phyloP scores from a whole-genome alignment of 2,329 filamentous ascomycete genomes.

The Hypoxylon sp. region DNA sequence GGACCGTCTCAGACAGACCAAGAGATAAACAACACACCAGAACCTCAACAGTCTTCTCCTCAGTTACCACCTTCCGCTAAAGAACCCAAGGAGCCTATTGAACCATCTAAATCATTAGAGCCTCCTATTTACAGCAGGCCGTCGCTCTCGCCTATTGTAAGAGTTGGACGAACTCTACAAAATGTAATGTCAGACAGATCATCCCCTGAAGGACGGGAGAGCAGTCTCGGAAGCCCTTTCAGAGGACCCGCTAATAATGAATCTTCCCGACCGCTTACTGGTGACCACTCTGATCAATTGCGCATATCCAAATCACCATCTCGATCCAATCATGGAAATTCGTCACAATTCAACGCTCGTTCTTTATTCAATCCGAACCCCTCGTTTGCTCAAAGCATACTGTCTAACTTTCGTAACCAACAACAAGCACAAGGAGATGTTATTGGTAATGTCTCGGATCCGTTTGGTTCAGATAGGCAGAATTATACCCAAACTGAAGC shows the following conservation, averaged over 20 bases:
- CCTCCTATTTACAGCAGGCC: conserved; percentile 46
- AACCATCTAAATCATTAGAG: conserved; percentile 46
- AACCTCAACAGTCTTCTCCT: conserved; percentile 44
- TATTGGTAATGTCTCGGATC: conserved; percentile 38
- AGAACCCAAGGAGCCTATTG: conserved; percentile 38
- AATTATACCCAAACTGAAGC: conserved; percentile 36
- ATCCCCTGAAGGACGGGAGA: conserved; percentile 67
- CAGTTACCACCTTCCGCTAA: conserved; percentile 42
- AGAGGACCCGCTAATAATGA: conserved; percentile 57
- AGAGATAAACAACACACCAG: conserved; percentile 46
- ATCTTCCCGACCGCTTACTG: conserved; percentile 40
- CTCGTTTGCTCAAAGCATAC: conserved; percentile 43
- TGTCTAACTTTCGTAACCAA: conserved; percentile 41
- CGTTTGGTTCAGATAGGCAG: conserved; percentile 40
- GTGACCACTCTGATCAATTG: conserved; percentile 45
- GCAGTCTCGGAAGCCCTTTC: conserved; percentile 70
- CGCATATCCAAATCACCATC: conserved; percentile 49
- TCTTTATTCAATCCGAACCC: conserved; percentile 39
- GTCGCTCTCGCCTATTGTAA: conserved; percentile 70
- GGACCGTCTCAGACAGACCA: conserved; percentile 45
- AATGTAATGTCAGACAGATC: conserved; percentile 72
- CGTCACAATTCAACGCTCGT: conserved; percentile 30
- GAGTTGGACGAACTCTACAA: conserved; percentile 70
- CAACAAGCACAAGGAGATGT: conserved; percentile 33
- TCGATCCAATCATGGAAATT: conserved; percentile 37